Percentiles rank a stretch among this genome's conserved stretches.
Evolutionary conservation across 306 rosid species (phyloP).

Genomic region (Casuarina equisetifolia): DNA sequence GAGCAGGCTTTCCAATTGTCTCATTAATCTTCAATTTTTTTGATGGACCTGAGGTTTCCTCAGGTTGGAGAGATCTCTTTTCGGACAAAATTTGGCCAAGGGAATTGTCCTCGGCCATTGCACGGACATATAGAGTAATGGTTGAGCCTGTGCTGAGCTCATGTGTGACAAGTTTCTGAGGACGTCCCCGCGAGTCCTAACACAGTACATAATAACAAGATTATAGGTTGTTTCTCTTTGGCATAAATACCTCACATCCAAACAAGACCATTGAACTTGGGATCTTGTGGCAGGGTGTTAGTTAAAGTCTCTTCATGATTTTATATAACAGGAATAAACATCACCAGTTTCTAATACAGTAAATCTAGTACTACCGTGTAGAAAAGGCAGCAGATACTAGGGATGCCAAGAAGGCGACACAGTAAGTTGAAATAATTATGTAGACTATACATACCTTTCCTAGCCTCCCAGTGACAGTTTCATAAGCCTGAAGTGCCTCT

Average conservation of each 20-base stretch:
- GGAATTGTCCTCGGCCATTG: conserved; percentile 30
- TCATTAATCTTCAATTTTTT: conserved; percentile 39
- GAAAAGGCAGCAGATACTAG: background rate
- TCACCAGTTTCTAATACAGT: background rate
- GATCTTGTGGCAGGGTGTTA: background rate
- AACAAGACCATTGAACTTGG: background rate
- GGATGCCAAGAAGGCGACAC: background rate
- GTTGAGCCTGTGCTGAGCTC: conserved; percentile 27
- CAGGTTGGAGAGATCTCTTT: conserved; percentile 34
- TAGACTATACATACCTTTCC: conserved; percentile 43
- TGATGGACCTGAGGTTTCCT: conserved; percentile 27
- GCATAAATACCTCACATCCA: background rate
- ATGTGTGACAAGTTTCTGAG: conserved; percentile 39
- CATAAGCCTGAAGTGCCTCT: conserved; percentile 64
- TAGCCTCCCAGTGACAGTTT: conserved; percentile 43
- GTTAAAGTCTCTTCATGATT: background rate
- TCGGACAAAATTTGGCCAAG: conserved; percentile 20
- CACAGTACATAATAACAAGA: background rate
- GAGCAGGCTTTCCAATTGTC: conserved; percentile 16
- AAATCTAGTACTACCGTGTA: background rate
- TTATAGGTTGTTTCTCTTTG: background rate
- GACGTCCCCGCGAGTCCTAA: conserved; percentile 51
- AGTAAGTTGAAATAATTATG: background rate
- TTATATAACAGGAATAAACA: background rate
- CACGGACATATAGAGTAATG: conserved; percentile 38